Conservation (phyloP, 441 rosid species). For the Eutrema salsugineum region DNA sequence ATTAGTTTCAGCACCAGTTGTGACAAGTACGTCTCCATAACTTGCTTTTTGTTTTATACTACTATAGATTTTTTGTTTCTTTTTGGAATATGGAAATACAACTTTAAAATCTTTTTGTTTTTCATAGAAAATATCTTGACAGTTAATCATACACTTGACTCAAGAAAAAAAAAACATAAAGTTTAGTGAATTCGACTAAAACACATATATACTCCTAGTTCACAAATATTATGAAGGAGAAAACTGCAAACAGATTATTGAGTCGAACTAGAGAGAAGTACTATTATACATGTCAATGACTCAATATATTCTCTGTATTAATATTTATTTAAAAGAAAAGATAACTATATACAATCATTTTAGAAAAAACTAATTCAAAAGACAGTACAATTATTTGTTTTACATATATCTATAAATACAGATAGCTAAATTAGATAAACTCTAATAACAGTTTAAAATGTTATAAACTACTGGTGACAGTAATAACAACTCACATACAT, state of each 20-base stretch:
- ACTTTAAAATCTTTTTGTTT: not conserved
- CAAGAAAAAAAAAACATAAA: not conserved
- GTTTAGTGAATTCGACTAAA: not conserved
- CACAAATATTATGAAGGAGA: not conserved
- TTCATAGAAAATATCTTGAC: not conserved
- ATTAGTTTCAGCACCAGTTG: slow-evolving; percentile 46
- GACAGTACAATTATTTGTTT: not conserved
- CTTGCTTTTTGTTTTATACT: not conserved
- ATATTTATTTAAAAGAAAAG: not conserved
- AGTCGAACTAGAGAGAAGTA: not conserved
- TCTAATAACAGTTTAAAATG: not conserved
- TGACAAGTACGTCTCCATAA: slow-evolving; percentile 29
- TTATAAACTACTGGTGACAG: too few species aligned
- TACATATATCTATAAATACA: too few species aligned
- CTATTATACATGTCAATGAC: not conserved
- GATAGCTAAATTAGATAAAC: not conserved
- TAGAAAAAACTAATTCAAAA: not conserved
- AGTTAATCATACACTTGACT: not conserved
- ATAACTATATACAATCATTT: not conserved
- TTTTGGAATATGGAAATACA: not conserved
- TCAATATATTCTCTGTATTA: not conserved
- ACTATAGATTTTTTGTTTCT: not conserved
- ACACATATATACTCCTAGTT: not conserved
- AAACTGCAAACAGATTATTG: not conserved
- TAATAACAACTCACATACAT: too few species aligned